Evolutionary conservation across 1,284 basidiomycete species (phyloP).

Genomic region (Ustilago bromivora): DNA sequence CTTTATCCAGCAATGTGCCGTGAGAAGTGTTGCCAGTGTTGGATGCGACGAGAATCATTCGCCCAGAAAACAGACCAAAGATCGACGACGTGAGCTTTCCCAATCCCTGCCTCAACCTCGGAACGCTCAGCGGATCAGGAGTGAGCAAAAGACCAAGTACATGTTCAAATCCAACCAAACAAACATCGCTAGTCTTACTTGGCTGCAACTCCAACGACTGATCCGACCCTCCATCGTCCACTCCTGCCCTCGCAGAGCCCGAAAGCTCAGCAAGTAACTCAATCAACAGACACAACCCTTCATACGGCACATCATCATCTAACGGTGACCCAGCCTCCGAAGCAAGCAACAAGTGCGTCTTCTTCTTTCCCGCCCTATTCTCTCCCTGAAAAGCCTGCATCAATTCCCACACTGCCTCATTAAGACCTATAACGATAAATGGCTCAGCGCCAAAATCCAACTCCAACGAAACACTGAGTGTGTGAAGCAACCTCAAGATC

Average conservation of each 20-base stretch:
- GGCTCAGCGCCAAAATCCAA: slow-evolving; percentile 47
- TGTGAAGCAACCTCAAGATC: slow-evolving; percentile 42
- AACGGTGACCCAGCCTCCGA: slow-evolving; percentile 36
- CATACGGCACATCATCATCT: slow-evolving; percentile 59
- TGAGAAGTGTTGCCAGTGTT: neutral
- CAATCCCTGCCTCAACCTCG: slow-evolving; percentile 37
- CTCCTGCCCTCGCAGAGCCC: slow-evolving; percentile 32
- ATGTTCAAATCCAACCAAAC: slow-evolving; percentile 50
- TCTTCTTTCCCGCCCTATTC: slow-evolving; percentile 23
- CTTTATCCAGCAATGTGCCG: slow-evolving; percentile 20
- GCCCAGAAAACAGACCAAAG: slow-evolving; percentile 31
- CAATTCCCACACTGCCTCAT: slow-evolving; percentile 36
- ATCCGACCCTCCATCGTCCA: slow-evolving; percentile 39
- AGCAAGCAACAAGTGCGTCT: slow-evolving; percentile 35
- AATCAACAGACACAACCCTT: slow-evolving; percentile 47
- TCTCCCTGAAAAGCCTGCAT: slow-evolving; percentile 40
- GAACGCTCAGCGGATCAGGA: slow-evolving; percentile 41
- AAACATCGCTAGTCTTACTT: slow-evolving; percentile 46
- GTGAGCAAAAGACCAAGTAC: slow-evolving; percentile 30
- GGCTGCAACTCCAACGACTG: slow-evolving; percentile 22
- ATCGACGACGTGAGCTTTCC: slow-evolving; percentile 34
- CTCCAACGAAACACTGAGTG: slow-evolving; percentile 42
- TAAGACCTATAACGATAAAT: slow-evolving; percentile 42
- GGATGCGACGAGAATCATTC: slow-evolving; percentile 31
- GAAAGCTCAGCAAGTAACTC: slow-evolving; percentile 49